These are phyloP conservation scores for Amaranthus hypochondriacus DNA, from an alignment of 148 eudicot genomes.

Conservation along the genomic window DNA sequence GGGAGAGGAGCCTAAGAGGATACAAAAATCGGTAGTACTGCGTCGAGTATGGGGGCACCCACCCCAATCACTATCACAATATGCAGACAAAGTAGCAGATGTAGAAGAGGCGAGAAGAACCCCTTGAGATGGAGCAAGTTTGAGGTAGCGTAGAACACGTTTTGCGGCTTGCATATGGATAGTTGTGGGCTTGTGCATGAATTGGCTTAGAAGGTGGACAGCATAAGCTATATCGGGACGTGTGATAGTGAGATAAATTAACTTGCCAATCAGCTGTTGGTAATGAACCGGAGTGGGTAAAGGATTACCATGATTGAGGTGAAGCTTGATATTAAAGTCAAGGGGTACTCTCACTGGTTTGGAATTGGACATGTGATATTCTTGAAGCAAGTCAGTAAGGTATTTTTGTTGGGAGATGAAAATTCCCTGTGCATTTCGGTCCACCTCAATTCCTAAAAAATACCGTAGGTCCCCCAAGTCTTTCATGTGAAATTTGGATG, in stretches of 20 bases:
- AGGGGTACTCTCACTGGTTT: not conserved
- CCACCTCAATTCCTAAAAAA: not conserved
- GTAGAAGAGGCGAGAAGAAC: not conserved
- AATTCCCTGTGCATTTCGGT: not conserved
- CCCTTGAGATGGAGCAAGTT: not conserved
- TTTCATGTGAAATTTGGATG: conserved; percentile 1
- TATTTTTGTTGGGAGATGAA: not conserved
- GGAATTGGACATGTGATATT: not conserved
- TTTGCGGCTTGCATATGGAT: not conserved
- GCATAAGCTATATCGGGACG: not conserved
- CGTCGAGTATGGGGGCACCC: not conserved
- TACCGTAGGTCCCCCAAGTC: not conserved
- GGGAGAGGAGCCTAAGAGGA: not conserved
- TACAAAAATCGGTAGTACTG: not conserved
- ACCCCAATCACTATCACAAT: not conserved
- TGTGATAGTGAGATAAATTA: not conserved
- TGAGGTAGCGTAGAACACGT: not conserved
- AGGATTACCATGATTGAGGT: not conserved
- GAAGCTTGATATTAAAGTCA: not conserved
- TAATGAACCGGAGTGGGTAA: not conserved
- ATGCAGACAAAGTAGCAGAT: not conserved
- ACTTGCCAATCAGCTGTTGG: not conserved
- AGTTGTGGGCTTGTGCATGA: not conserved
- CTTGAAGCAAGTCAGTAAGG: not conserved
- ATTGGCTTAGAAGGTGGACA: not conserved